Evolutionary conservation across 2,329 filamentous ascomycete species (phyloP).

Genomic region (Pseudogymnoascus sp.): DNA sequence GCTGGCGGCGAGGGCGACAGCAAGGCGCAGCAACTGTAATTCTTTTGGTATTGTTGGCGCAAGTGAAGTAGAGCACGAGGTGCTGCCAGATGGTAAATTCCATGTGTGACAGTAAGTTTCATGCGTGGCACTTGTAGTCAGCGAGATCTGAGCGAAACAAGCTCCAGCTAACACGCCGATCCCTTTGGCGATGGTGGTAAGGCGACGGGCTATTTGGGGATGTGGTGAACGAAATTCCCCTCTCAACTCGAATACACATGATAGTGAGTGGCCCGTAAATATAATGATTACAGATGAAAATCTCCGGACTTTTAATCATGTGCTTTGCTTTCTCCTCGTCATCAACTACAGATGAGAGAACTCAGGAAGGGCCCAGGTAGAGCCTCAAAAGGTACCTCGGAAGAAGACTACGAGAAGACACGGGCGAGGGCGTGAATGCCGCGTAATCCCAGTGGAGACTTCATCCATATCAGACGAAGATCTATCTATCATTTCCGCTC

Average conservation of each 20-base stretch:
- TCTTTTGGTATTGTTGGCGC: slow-evolving; percentile 53
- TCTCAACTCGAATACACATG: not conserved
- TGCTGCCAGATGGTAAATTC: slow-evolving; percentile 62
- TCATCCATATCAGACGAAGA: not conserved
- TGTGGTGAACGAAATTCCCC: not conserved
- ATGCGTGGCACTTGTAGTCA: slow-evolving; percentile 51
- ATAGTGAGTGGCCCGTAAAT: not conserved
- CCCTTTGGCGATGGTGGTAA: not conserved
- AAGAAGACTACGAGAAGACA: not conserved
- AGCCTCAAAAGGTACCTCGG: too few species aligned
- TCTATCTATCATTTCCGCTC: not conserved
- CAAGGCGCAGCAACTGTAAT: slow-evolving; percentile 40
- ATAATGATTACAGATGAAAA: not conserved
- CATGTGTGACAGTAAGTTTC: slow-evolving; percentile 61
- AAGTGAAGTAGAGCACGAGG: slow-evolving; percentile 61
- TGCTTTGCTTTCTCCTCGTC: not conserved
- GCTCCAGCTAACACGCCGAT: not conserved
- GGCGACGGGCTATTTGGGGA: not conserved
- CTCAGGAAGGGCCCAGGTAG: too few species aligned
- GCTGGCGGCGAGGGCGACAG: not conserved
- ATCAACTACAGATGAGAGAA: too few species aligned
- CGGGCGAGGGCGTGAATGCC: not conserved
- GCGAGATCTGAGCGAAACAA: slow-evolving; percentile 28
- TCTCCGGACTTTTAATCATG: not conserved
- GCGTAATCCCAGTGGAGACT: not conserved